These are phyloP conservation scores for Lithocarpus polystachyus DNA, from an alignment of 306 rosid species.

Conservation along the genomic window DNA sequence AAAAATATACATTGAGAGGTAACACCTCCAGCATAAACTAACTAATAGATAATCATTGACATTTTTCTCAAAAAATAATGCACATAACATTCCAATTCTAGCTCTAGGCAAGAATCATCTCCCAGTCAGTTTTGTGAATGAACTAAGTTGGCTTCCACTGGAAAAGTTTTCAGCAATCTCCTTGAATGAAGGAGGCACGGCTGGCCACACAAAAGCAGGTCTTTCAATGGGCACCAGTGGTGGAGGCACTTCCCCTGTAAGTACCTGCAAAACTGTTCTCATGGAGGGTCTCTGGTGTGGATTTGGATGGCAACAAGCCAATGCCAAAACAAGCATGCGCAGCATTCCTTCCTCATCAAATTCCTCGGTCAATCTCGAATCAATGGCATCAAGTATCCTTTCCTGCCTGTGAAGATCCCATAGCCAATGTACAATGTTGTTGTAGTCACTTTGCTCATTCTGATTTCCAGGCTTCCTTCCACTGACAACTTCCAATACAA, in stretches of 20 bases:
- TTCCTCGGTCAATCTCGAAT: conserved; percentile 29
- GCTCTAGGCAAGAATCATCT: conserved; percentile 22
- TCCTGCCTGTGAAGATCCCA: conserved; percentile 59
- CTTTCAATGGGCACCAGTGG: conserved; percentile 46
- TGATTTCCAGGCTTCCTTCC: conserved; percentile 54
- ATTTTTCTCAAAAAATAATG: too few species aligned
- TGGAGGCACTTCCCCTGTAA: conserved; percentile 48
- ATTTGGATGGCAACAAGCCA: conserved; percentile 83
- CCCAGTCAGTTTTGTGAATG: conserved; percentile 39
- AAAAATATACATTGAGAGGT: too few species aligned
- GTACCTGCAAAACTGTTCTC: conserved; percentile 55
- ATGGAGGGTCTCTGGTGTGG: conserved; percentile 61
- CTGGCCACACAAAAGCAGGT: conserved; percentile 73
- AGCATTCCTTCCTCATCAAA: conserved; percentile 15
- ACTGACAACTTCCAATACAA: conserved; percentile 54
- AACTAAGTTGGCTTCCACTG: conserved; percentile 5
- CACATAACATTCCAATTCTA: too few species aligned
- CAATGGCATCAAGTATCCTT: conserved; percentile 34
- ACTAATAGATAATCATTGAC: too few species aligned
- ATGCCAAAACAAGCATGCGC: conserved; percentile 47
- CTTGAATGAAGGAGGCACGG: conserved; percentile 46
- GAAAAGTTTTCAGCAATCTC: conserved; percentile 13
- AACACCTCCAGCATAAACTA: too few species aligned
- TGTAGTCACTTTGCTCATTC: conserved; percentile 36
- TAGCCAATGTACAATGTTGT: conserved; percentile 53